These are phyloP conservation scores for Serendipita vermifera DNA, from an alignment of 768 basidiomycete genomes.

Conservation along the genomic window DNA sequence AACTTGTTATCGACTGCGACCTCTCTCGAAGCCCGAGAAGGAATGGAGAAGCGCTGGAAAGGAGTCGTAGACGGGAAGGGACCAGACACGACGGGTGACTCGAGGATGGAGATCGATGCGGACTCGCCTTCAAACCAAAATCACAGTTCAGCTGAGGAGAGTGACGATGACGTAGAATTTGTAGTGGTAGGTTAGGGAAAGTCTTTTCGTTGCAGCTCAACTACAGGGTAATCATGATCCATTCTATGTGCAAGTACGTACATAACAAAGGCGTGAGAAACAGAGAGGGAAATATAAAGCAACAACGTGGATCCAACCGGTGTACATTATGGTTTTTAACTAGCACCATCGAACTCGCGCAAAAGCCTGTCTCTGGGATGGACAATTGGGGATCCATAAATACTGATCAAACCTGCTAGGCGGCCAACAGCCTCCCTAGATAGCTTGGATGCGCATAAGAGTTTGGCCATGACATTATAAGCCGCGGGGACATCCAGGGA, in stretches of 20 bases:
- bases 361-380: constrained; percentile 2
- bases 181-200: background rate
- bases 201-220: no score
- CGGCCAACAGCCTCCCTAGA: constrained; percentile 32
- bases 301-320: background rate
- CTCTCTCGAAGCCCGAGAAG: background rate
- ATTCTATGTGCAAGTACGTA: no score
- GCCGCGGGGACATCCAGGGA: constrained; percentile 86
- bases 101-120: background rate
- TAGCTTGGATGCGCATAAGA: constrained; percentile 60
- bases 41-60: background rate
- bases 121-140: no score
- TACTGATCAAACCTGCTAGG: background rate
- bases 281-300: no score
- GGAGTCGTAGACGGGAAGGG: background rate
- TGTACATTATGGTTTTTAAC: background rate
- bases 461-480: constrained; percentile 55
- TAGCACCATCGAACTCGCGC: constrained; percentile 6
- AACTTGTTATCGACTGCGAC: no score
- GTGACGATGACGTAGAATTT: background rate
- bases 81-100: background rate
- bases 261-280: no score
- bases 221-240: no score
- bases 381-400: background rate
- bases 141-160: no score